Evolutionary conservation across 345 rosid species (phyloP).

Genomic region (Arabidopsis arenosa): DNA sequence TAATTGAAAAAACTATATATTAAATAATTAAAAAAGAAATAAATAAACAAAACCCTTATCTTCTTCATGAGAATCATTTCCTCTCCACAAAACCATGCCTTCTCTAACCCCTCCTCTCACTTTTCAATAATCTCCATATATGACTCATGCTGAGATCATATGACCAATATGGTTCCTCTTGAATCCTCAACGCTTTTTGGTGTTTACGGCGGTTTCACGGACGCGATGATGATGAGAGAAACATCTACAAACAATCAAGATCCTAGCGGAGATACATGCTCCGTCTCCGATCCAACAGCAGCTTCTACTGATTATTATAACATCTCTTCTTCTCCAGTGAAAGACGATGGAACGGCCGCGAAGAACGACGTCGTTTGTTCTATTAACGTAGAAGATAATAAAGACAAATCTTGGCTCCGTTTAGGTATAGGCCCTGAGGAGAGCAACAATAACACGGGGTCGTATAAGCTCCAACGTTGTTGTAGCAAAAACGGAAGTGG

Average conservation of each 20-base stretch:
- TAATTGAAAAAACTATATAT: not conserved
- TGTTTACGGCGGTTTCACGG: slow-evolving; percentile 42
- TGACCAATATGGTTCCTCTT: slow-evolving; percentile 78
- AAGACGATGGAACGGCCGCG: slow-evolving; percentile 29
- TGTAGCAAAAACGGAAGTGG: slow-evolving; percentile 46
- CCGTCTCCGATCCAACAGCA: slow-evolving; percentile 57
- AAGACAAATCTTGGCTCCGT: slow-evolving; percentile 77
- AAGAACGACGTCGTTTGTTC: slow-evolving; percentile 29
- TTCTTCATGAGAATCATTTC: slow-evolving; percentile 58
- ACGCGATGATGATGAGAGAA: slow-evolving; percentile 39
- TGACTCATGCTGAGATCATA: slow-evolving; percentile 46
- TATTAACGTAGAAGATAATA: slow-evolving; percentile 40
- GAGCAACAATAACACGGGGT: slow-evolving; percentile 24
- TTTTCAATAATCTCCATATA: slow-evolving; percentile 36
- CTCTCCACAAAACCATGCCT: slow-evolving; percentile 53
- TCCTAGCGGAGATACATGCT: slow-evolving; percentile 48
- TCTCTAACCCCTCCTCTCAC: slow-evolving; percentile 38
- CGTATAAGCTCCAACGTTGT: slow-evolving; percentile 42
- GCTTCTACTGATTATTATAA: slow-evolving; percentile 34
- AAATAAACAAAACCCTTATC: slow-evolving; percentile 49
- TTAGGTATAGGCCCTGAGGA: slow-evolving; percentile 72
- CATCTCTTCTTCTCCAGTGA: slow-evolving; percentile 52
- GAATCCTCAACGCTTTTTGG: slow-evolving; percentile 46
- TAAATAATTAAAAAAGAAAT: slow-evolving; percentile 21
- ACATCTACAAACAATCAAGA: slow-evolving; percentile 41